Conservation (phyloP, 495 filamentous ascomycete species). For the Alectoria sarmentosa region DNA sequence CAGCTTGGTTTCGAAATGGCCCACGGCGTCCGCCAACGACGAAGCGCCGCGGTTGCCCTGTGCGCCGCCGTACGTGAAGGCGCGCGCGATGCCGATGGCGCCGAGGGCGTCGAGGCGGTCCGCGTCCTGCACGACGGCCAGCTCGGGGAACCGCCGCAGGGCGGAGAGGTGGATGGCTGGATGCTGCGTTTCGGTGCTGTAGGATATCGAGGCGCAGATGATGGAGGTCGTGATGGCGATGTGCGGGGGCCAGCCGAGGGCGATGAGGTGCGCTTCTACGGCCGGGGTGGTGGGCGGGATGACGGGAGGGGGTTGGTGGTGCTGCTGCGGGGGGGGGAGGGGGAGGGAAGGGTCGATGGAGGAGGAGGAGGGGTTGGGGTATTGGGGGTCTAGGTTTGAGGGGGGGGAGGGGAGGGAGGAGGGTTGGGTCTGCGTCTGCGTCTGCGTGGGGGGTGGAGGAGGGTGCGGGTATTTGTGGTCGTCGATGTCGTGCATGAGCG, state of each 20-base stretch:
- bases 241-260: slow-evolving; percentile 16
- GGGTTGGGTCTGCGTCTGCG: no score
- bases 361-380: background rate
- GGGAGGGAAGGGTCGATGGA: slow-evolving; percentile 1
- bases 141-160: slow-evolving; percentile 47
- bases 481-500: slow-evolving; percentile 26
- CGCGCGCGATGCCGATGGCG: slow-evolving; percentile 58
- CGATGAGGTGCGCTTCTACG: slow-evolving; percentile 14
- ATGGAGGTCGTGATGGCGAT: slow-evolving; percentile 15
- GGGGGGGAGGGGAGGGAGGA: background rate
- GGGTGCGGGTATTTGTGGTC: slow-evolving; percentile 21
- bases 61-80: slow-evolving; percentile 55
- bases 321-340: background rate
- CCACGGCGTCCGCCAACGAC: background rate
- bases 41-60: no score
- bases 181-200: slow-evolving; percentile 12
- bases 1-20: slow-evolving; percentile 47
- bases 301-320: background rate
- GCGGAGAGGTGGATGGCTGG: background rate
- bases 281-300: background rate
- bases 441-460: background rate
- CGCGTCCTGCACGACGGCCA: slow-evolving; percentile 70
- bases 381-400: background rate
- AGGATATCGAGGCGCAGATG: slow-evolving; percentile 18
- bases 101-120: slow-evolving; percentile 75